Evolutionary conservation across 2,329 filamentous ascomycete genomes (phyloP).

Genomic region (Kalmusia sp.): DNA sequence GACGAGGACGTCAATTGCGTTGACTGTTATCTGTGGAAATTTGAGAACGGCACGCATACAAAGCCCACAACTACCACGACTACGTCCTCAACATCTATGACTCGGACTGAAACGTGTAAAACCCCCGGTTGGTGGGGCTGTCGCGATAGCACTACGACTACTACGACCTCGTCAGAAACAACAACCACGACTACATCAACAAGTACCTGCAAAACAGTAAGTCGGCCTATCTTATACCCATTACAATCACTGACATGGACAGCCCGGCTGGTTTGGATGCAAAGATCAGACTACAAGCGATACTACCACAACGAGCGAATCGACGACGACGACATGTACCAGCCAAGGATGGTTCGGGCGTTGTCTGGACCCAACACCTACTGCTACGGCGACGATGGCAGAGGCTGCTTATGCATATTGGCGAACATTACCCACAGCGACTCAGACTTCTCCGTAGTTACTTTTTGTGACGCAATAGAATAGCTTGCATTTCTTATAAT

Average conservation of each 20-base stretch:
- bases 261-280: constrained; percentile 47
- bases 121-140: constrained; percentile 49
- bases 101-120: constrained; percentile 44
- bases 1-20: constrained; percentile 44
- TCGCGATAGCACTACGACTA: constrained; percentile 39
- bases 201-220: constrained; percentile 43
- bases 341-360: constrained; percentile 47
- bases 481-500: neutral
- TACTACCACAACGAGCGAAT: constrained; percentile 25
- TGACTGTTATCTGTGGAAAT: constrained; percentile 47
- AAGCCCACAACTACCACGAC: constrained; percentile 23
- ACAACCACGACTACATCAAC: constrained; percentile 27
- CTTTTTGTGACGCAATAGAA: constrained; percentile 1
- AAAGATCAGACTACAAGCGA: constrained; percentile 39
- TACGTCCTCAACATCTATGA: constrained; percentile 34
- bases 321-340: constrained; percentile 38
- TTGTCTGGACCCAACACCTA: constrained; percentile 36
- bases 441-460: constrained; percentile 22
- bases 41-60: constrained; percentile 43
- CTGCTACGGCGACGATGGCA: constrained; percentile 25
- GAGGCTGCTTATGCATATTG: constrained; percentile 32
- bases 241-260: constrained; percentile 13
- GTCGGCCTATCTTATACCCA: neutral
- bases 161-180: constrained; percentile 29
- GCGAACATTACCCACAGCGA: constrained; percentile 31